Conservation (phyloP, 2,329 filamentous ascomycete genomes). For the Mycosphaerella sp. region DNA sequence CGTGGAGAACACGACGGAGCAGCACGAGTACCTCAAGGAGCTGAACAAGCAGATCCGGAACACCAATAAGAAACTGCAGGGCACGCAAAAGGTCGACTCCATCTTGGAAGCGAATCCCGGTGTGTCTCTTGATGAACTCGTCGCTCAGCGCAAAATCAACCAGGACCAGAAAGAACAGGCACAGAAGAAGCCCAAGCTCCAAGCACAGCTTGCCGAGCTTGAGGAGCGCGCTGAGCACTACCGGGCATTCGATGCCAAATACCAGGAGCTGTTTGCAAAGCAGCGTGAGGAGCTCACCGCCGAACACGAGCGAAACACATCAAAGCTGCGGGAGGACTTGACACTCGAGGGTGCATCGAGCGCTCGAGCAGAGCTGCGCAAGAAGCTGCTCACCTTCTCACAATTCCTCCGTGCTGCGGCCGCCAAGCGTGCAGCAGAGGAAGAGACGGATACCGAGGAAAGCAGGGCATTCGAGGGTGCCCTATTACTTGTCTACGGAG, state of each 20-base stretch:
- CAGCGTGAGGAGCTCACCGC: slow-evolving; percentile 53
- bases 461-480: slow-evolving; percentile 76
- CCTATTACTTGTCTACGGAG: slow-evolving; percentile 70
- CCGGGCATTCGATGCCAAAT: slow-evolving; percentile 70
- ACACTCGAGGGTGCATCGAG: slow-evolving; percentile 49
- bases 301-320: slow-evolving; percentile 52
- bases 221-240: slow-evolving; percentile 70
- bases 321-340: slow-evolving; percentile 50
- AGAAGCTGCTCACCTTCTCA: slow-evolving; percentile 64
- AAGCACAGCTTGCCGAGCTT: slow-evolving; percentile 60
- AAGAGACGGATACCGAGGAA: slow-evolving; percentile 62
- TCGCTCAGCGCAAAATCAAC: slow-evolving; percentile 68
- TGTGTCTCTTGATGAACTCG: slow-evolving; percentile 67
- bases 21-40: slow-evolving; percentile 79
- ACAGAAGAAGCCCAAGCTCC: slow-evolving; percentile 68
- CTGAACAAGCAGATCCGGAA: slow-evolving; percentile 92
- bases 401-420: slow-evolving; percentile 77
- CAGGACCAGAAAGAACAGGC: slow-evolving; percentile 71
- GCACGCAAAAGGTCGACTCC: slow-evolving; percentile 65
- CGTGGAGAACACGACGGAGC: slow-evolving; percentile 51
- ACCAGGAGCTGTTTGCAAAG: slow-evolving; percentile 54
- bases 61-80: slow-evolving; percentile 84
- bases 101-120: slow-evolving; percentile 63
- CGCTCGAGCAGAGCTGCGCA: slow-evolving; percentile 47
- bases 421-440: slow-evolving; percentile 64